Evolutionary conservation across 169 alveolate genomes (phyloP).

Genomic region (Neospora caninum): DNA sequence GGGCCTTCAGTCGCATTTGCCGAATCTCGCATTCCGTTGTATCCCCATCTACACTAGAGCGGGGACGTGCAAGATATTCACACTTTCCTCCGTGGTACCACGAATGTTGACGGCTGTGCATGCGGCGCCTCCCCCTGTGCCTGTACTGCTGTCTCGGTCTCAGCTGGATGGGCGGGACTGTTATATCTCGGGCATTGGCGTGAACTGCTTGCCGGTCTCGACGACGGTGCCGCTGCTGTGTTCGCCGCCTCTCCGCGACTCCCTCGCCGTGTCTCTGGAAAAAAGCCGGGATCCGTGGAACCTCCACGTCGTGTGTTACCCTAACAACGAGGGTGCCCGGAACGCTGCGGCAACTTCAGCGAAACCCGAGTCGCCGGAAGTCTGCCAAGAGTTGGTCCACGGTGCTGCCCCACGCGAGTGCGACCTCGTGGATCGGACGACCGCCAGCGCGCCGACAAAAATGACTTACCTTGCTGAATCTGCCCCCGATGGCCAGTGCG

Average conservation of each 20-base stretch:
- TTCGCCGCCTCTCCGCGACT: neutral
- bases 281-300: neutral
- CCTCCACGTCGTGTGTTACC: neutral
- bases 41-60: too few relatives aligned
- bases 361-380: too few relatives aligned
- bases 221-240: neutral
- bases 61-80: too few relatives aligned
- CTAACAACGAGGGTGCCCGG: neutral
- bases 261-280: neutral
- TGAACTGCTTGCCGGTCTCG: neutral
- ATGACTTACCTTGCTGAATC: too few relatives aligned
- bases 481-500: neutral
- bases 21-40: too few relatives aligned
- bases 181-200: conserved; percentile 11
- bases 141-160: neutral
- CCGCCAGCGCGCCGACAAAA: neutral
- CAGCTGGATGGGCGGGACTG: conserved; percentile 14
- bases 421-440: neutral
- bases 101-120: too few relatives aligned
- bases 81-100: too few relatives aligned
- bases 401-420: neutral
- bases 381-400: too few relatives aligned
- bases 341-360: neutral
- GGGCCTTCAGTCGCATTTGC: too few relatives aligned
- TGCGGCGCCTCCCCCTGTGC: neutral